Conservation (phyloP, 176 grass and related monocot species). For the Triticum aestivum region DNA sequence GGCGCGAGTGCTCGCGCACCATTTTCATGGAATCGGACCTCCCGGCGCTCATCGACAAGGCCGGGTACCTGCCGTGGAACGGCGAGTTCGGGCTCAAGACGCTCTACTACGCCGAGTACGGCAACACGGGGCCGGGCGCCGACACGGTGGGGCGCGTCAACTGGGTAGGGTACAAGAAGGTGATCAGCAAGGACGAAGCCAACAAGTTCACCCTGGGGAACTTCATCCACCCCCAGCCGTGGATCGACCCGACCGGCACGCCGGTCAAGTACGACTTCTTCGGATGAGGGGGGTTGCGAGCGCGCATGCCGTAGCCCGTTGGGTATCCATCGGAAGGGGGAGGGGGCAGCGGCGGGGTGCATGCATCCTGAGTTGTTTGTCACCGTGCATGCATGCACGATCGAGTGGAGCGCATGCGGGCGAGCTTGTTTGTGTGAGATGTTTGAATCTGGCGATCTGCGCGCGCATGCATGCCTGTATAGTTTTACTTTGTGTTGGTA, state of each 20-base stretch:
- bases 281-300: conserved; percentile 29
- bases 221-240: conserved; percentile 62
- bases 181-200: conserved; percentile 49
- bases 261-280: conserved; percentile 72
- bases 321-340: background rate
- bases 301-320: background rate
- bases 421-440: background rate
- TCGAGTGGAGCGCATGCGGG: background rate
- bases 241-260: conserved; percentile 66
- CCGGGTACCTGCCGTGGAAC: conserved; percentile 73
- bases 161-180: conserved; percentile 63
- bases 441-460: background rate
- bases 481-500: conserved; percentile 33
- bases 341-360: background rate
- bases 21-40: conserved; percentile 84
- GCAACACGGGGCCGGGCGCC: conserved; percentile 60
- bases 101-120: conserved; percentile 71
- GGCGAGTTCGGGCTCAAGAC: conserved; percentile 79
- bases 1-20: conserved; percentile 70
- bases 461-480: background rate
- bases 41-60: conserved; percentile 61
- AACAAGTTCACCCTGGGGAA: conserved; percentile 47
- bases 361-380: background rate
- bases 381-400: background rate
- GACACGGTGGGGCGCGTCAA: conserved; percentile 43